Evolutionary conservation across 108 stramenopile genomes (phyloP), one percentile per base, ranked within the genome.

Genomic region (Aureococcus anophagefferens): DNA sequence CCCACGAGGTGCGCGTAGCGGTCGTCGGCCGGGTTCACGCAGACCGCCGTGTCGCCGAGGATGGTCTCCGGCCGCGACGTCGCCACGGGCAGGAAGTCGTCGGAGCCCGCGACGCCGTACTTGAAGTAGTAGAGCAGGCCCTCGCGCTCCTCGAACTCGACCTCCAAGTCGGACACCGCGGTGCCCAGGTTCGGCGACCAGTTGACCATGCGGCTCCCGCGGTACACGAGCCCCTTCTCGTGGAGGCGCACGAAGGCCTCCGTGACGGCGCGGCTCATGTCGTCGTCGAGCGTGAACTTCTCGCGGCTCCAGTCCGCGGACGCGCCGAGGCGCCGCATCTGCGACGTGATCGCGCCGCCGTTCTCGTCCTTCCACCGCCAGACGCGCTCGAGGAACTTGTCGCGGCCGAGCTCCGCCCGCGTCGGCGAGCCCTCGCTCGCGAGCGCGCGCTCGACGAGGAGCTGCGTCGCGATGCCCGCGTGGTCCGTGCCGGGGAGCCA

Each of bases 401-500:
- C 92, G 16, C 98, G 85, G 21, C 94, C 93, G 17, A 99, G 82
- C 74, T 93, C 90, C 66, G 87, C 86, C 30, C 90, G 80, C 18
- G 86, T 85, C 28, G 83, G 65, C 32, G 68, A 76, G 13, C 94
- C 91, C 78, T 94, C 90, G 28, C 83, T 76, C 34, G 83, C 71
- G 0, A 97, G 76, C 13, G 71, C 74, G 68, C 93, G 89, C 84
- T 99, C 98, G 13, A 99, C 98, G 73, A 95, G 92, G 67, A 96
- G 77, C 73, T 99, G 98, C 15, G 98, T 99, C 15, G 98, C 98
- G 71, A 99, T 99, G 37, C 98, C 96, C 5, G 98, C 98, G 78
- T 99, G 98, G 76, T 99, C 98, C 34, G 95, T 93, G 62, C 98
- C 95, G 7, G 98, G 98, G 33, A 96, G 76, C 94, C 94, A 99